Evolutionary conservation across 371 early-diverging fungal genomes (phyloP), one percentile per base, ranked within the genome.

Genomic region (Mortierella sp.): DNA sequence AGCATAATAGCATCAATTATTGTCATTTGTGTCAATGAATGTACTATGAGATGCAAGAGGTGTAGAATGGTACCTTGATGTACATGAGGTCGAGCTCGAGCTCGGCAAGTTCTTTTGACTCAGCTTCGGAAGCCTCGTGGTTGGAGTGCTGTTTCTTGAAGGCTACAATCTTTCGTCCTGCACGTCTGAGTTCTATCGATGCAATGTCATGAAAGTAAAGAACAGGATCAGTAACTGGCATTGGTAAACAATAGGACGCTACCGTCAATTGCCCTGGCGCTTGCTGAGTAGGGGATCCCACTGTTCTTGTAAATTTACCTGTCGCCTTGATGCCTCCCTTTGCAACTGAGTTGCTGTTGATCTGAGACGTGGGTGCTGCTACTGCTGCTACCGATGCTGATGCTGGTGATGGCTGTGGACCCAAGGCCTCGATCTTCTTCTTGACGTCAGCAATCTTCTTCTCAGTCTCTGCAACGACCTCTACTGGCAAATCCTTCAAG

Each of bases 111-210:
- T 68, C 56, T 27, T 79, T 79, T 43, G 80, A 74, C 35, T 86
- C 80, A 32, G 79, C 80, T 63, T 79, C 78, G 18, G 77, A 77
- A 3, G 70, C 21, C 35, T 77, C 74, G 43, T 75, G 63, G 65
- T 79, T 82, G 21, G 87, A 82, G 32, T 86, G 82, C 51, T 82
- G 87, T 56, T 77, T 82, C 78, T 82, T 86, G 75, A 79, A 86
- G 6, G 82, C 77, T 1, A 46, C 38, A 49, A 86, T 77, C 75
- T 77, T 82, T 27, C 82, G 79, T 63, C 80, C 75, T 24, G 87
- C 82, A 60, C 87, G 76, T n/a, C 87, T 70, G 75, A 82, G 35
- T 60, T 86, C 87, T 86, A 71, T 32, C 35, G 21, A n/a, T 44
- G 16, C 5, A 51, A 18, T 14, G 16, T 14, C 32, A 32, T 60